Conservation (phyloP, 2,329 filamentous ascomycete genomes). For the Eutypella sp. region DNA sequence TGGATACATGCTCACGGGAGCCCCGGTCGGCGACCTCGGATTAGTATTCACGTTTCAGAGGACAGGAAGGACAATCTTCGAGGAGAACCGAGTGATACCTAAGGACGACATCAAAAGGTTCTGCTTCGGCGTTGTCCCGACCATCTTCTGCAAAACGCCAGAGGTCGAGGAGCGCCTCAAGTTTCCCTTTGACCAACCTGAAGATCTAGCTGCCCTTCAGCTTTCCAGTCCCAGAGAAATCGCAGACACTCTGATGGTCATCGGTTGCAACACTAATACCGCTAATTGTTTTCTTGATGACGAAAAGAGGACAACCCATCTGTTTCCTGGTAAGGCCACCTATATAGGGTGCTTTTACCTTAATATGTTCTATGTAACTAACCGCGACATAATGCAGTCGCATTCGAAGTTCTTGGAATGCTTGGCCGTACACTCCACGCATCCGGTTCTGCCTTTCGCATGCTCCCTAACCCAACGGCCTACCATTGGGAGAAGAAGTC, state of each 20-base stretch:
- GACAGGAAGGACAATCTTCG: slow-evolving; percentile 43
- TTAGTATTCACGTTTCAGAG: slow-evolving; percentile 51
- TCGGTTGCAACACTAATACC: slow-evolving; percentile 51
- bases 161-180: slow-evolving; percentile 35
- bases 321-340: slow-evolving; percentile 42
- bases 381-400: slow-evolving; percentile 34
- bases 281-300: slow-evolving; percentile 38
- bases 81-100: slow-evolving; percentile 47
- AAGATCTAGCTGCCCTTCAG: slow-evolving; percentile 38
- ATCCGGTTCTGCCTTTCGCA: slow-evolving; percentile 43
- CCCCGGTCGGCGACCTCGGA: slow-evolving; percentile 43
- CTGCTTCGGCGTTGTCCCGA: slow-evolving; percentile 51
- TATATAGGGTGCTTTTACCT: not conserved
- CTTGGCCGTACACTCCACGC: slow-evolving; percentile 46
- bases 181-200: slow-evolving; percentile 34
- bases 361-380: not conserved
- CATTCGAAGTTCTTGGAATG: slow-evolving; percentile 57
- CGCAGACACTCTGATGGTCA: slow-evolving; percentile 44
- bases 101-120: slow-evolving; percentile 49
- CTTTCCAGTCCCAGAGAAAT: slow-evolving; percentile 47
- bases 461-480: slow-evolving; percentile 52
- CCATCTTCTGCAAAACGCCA: slow-evolving; percentile 40
- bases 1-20: slow-evolving; percentile 46
- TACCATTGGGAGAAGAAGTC: slow-evolving; percentile 49
- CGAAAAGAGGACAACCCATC: slow-evolving; percentile 37